Evolutionary conservation across 2,329 filamentous ascomycete genomes (phyloP).

Genomic region (Pseudogymnoascus verrucosus): DNA sequence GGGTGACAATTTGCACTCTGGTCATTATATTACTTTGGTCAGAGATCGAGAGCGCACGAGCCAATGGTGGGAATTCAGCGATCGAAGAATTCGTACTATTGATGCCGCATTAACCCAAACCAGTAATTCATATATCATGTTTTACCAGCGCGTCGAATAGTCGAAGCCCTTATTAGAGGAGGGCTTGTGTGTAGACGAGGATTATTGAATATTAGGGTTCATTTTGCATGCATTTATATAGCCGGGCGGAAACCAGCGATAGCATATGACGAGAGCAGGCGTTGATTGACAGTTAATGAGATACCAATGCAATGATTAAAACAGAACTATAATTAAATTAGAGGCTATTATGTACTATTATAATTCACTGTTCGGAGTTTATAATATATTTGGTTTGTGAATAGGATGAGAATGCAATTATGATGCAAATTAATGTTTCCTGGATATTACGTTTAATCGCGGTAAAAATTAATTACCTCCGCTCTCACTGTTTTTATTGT

Average conservation of each 20-base stretch:
- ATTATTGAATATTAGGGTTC: neutral
- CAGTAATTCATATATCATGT: constrained; percentile 10
- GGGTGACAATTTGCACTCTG: constrained; percentile 15
- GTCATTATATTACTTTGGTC: constrained; percentile 21
- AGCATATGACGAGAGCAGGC: constrained; percentile 1
- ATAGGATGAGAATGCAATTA: neutral
- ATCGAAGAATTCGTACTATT: constrained; percentile 7
- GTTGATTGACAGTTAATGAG: constrained; percentile 4
- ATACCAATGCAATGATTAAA: constrained; percentile 4
- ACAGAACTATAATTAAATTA: neutral
- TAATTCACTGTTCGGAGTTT: neutral
- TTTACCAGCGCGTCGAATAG: constrained; percentile 11
- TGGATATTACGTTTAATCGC: neutral
- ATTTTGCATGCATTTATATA: constrained; percentile 2
- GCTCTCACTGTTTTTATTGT: neutral
- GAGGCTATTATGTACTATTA: neutral
- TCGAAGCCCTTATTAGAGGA: neutral
- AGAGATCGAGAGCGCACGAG: constrained; percentile 17
- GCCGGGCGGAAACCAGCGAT: neutral
- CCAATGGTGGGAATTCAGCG: constrained; percentile 8
- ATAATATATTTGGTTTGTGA: neutral
- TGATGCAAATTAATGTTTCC: neutral
- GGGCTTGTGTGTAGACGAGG: neutral
- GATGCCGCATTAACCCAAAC: constrained; percentile 9
- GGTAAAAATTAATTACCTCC: neutral